Base-by-base conservation (phyloP, 352 stramenopile genomes). In the Plasmopara halstedii region DNA sequence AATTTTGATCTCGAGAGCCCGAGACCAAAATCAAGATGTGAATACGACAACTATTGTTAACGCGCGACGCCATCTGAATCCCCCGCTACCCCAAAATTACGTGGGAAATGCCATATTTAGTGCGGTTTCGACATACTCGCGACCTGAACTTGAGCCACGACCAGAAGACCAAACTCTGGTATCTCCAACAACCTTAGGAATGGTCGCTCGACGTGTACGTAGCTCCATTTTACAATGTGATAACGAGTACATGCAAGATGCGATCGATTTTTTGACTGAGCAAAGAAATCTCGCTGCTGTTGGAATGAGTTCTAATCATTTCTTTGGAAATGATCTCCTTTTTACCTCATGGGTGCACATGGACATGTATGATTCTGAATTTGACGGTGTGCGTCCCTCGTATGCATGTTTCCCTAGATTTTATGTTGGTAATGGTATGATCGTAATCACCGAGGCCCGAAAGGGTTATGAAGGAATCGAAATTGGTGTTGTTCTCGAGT, bases 61-160 rank as follows among this genome's bases (percentile, higher is more conserved):
- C 27, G 64, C 39, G 11, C 69, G 72, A n/a, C 36, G 50, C n/a
- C 69, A 67, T 2, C 56, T 84, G 22, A 42, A 43, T 1, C 68
- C 72, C 14, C 64, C 58, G 4, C 38, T 84, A 9, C 67, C 72
- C 1, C 11, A 6, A 7, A 74, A 74, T 32, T 81, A 73, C 39
- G 58, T 54, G 4, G 72, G 66, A 15, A 84, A 84, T 46, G 65
- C 66, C 21, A 69, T 81, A 26, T 84, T 79, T 51, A 77, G 68
- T 23, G 67, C 68, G 0, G 21, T 79, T 1, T 77, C 68, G 1
- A 46, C 34, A 2, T 77, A 73, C 46, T 36, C 21, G 5, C 20
- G 27, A 2, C 35, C 27, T 1, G 71, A 83, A 17, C 40, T 81
- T 2, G 15, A 50, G 35, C 4, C 47, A 25, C 31, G 15, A 17